Evolutionary conservation across 345 rosid genomes (phyloP).

Genomic region (Cardiospermum halicacabum): DNA sequence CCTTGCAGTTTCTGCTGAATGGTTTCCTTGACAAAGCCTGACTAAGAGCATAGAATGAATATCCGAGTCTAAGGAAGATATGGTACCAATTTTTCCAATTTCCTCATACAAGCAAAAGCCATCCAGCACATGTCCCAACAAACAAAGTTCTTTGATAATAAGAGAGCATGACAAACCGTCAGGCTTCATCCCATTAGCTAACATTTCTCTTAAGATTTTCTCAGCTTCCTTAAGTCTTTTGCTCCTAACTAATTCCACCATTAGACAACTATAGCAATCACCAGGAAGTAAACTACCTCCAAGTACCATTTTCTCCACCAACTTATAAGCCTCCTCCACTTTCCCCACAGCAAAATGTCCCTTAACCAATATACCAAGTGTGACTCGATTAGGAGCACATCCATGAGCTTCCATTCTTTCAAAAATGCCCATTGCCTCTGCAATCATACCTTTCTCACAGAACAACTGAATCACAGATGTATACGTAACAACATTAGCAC

Average conservation of each 20-base stretch:
- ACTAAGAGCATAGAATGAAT: constrained; percentile 46
- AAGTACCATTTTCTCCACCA: constrained; percentile 51
- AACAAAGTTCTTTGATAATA: constrained; percentile 59
- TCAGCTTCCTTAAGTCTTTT: constrained; percentile 56
- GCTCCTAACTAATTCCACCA: constrained; percentile 43
- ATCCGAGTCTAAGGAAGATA: constrained; percentile 56
- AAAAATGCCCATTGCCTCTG: constrained; percentile 55
- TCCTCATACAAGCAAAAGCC: constrained; percentile 47
- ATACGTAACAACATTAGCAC: constrained; percentile 64
- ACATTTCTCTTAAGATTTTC: constrained; percentile 43
- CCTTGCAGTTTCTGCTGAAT: constrained; percentile 54
- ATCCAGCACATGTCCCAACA: constrained; percentile 42
- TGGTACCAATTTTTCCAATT: constrained; percentile 42
- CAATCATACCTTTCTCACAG: constrained; percentile 44
- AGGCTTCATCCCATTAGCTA: constrained; percentile 48
- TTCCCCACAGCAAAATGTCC: constrained; percentile 46
- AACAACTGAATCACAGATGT: constrained; percentile 60
- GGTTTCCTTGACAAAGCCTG: constrained; percentile 42
- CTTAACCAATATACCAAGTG: constrained; percentile 56
- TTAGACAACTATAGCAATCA: constrained; percentile 62
- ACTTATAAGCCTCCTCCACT: constrained; percentile 45
- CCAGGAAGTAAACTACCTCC: constrained; percentile 49
- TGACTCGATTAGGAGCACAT: constrained; percentile 64
- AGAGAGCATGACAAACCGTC: constrained; percentile 66
- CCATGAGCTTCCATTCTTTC: constrained; percentile 67